Percentiles rank a stretch among this genome's conserved stretches.
phyloP scores from a whole-genome alignment of 2,329 filamentous ascomycete genomes.

The Chrysosporium queenslandicum region DNA sequence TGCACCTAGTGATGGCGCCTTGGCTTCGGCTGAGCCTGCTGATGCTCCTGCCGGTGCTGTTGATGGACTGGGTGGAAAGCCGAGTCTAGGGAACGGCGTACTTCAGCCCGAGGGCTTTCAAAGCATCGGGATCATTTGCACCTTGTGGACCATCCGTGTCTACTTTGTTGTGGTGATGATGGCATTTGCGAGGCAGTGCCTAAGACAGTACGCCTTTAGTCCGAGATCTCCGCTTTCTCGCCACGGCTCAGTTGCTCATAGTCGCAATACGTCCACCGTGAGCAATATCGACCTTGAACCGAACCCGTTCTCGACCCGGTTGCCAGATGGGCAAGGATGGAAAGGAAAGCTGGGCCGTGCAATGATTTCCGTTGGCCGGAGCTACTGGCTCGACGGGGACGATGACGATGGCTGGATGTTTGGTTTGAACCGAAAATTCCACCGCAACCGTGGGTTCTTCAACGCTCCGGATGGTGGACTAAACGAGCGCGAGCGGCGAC shows the following conservation, averaged over 20 bases:
- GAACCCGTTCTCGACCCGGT: conserved; percentile 59
- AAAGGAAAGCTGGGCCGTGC: conserved; percentile 65
- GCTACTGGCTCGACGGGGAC: conserved; percentile 69
- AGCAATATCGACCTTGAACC: conserved; percentile 41
- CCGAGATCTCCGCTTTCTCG: conserved; percentile 27
- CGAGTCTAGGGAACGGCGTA: conserved; percentile 53
- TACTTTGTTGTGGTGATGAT: conserved; percentile 81
- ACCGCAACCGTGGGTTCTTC: conserved; percentile 34
- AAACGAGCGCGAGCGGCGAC: conserved; percentile 49
- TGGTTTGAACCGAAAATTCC: conserved; percentile 52
- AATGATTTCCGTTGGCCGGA: conserved; percentile 63
- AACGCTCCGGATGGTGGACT: conserved; percentile 34
- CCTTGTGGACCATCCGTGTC: conserved; percentile 63
- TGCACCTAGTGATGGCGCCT: conserved; percentile 47
- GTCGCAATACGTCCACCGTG: conserved; percentile 38
- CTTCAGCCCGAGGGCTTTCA: conserved; percentile 58
- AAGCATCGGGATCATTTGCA: conserved; percentile 65
- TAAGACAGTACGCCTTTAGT: conserved; percentile 58
- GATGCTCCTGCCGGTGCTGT: conserved; percentile 28
- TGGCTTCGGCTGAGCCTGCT: conserved; percentile 29
- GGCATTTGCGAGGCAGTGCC: conserved; percentile 65
- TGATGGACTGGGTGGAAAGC: conserved; percentile 24
- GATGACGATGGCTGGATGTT: conserved; percentile 58
- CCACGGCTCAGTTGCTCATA: conserved; percentile 22
- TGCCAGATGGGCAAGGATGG: conserved; percentile 70